A percentile compares a stretch with the other conserved stretches of the same genome.
Conservation (phyloP, 805 yeast genomes). For the Saturnispora silvae region DNA sequence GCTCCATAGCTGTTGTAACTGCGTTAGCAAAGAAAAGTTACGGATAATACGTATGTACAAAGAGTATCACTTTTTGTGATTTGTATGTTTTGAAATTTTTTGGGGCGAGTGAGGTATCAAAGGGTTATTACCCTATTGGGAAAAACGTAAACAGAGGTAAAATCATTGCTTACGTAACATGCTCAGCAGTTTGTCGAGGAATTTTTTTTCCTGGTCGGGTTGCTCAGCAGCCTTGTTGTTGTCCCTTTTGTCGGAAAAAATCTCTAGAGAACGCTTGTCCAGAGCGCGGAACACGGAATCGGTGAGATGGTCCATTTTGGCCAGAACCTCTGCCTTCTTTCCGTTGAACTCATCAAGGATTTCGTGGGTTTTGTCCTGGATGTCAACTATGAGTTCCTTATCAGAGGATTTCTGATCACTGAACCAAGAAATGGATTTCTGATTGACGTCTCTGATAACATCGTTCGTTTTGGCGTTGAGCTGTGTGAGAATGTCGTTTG, state of each 20-base stretch:
- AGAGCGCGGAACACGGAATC: background rate
- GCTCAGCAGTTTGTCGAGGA: background rate
- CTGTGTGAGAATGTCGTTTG: conserved; percentile 7
- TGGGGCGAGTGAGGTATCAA: background rate
- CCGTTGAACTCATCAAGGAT: conserved; percentile 10
- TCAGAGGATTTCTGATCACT: background rate
- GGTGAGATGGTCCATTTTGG: conserved; percentile 6
- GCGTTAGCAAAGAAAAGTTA: too few relatives aligned
- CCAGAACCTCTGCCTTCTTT: conserved; percentile 7
- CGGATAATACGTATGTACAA: too few relatives aligned
- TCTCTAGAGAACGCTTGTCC: conserved; percentile 10
- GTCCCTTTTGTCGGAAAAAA: background rate
- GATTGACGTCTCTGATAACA: conserved; percentile 8
- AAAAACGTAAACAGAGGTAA: conserved; percentile 5
- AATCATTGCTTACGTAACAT: background rate
- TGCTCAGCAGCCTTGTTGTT: too few relatives aligned
- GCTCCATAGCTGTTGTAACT: too few relatives aligned
- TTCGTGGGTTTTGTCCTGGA: conserved; percentile 9
- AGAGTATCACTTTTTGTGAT: too few relatives aligned
- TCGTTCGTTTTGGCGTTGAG: conserved; percentile 5
- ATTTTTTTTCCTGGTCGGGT: background rate
- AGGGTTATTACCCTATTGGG: conserved; percentile 4
- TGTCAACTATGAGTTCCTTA: conserved; percentile 1
- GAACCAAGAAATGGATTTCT: conserved; percentile 4
- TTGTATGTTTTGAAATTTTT: background rate